A percentile compares a stretch with the other conserved stretches of the same genome.
Evolutionary conservation across 306 rosid species (phyloP).

Genomic region (Prunus mume): DNA sequence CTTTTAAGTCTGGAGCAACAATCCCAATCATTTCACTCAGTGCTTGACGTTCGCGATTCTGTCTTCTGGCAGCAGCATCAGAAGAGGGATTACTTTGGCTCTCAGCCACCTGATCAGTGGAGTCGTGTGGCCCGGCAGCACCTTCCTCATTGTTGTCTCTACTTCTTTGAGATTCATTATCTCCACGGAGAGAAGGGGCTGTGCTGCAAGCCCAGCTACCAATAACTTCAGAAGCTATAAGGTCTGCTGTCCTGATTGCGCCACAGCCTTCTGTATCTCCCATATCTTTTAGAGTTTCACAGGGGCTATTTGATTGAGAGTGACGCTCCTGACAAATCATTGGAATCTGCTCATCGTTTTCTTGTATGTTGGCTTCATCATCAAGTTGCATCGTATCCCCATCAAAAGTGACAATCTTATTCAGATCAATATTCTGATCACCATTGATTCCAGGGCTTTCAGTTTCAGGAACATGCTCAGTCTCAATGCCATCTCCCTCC

Average conservation of each 20-base stretch:
- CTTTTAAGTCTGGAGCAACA: conserved; percentile 81
- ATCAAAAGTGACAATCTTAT: conserved; percentile 34
- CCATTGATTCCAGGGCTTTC: conserved; percentile 61
- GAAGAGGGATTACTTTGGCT: conserved; percentile 52
- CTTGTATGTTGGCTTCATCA: conserved; percentile 57
- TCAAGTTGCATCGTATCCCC: conserved; percentile 79
- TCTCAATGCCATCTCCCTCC: conserved; percentile 65
- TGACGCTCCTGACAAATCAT: conserved; percentile 38
- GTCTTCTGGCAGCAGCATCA: conserved; percentile 34
- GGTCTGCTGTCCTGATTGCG: conserved; percentile 67
- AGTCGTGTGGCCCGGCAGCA: conserved; percentile 46
- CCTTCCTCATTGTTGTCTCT: conserved; percentile 47
- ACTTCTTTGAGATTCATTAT: conserved; percentile 60
- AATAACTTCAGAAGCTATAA: conserved; percentile 81
- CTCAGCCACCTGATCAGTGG: conserved; percentile 51
- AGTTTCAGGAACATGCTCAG: conserved; percentile 71
- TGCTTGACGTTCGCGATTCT: conserved; percentile 56
- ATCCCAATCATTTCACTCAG: conserved; percentile 82
- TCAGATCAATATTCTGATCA: conserved; percentile 52
- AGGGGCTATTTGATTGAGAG: conserved; percentile 46
- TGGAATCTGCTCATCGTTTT: conserved; percentile 53
- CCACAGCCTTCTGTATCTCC: conserved; percentile 68
- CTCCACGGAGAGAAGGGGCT: conserved; percentile 72
- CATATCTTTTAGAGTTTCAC: conserved; percentile 38
- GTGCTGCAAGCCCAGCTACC: conserved; percentile 96